Base-by-base conservation (phyloP, 352 stramenopile genomes). In the Globisporangium mamillatum region DNA sequence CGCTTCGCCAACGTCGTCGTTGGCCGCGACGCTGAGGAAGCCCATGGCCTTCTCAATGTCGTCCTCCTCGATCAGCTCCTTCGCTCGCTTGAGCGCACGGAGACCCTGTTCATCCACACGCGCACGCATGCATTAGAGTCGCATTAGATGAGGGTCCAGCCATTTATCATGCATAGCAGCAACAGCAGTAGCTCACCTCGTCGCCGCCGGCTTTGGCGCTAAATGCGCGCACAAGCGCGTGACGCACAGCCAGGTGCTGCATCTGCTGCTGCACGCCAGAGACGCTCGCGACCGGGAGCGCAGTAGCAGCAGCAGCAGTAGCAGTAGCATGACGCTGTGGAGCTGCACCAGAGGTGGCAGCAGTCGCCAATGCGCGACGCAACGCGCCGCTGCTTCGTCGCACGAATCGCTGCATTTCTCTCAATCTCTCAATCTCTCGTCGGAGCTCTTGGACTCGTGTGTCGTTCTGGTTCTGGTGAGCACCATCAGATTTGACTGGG, bases 1-100 rank as follows among this genome's bases (percentile, higher is more conserved):
- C 27, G 84, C 86, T n/a, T 94, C 84, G 0, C 71, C 72, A 38
- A 91, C 77, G 36, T 91, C 80, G n/a, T 79, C 72, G 65, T 86
- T 74, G 18, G 86, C 86, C 36, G 84, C 86, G 53, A 86, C 77
- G 53, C 77, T 78, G 29, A 94, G 66, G 36, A 72, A 78, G 3
- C 79, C 82, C 81, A 94, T 92, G 29, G 81, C 84, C 32, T 81
- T 60, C 25, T 71, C 70, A 46, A 91, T 60, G 16, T 92, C 73
- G 60, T 92, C 75, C 0, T 66, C 60, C 50, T 92, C 78, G 38
- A 93, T 81, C 41, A 86, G 70, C 55, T 82, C 56, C 38, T 89
- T 87, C 9, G 83, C 86, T 66, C 84, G 81, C 64, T 88, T 71
- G 20, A 91, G 77, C 18, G 80, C 79, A n/a, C 80, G 55, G 22